Conservation (phyloP, 2,329 filamentous ascomycete species). For the Pseudogymnoascus sp. region DNA sequence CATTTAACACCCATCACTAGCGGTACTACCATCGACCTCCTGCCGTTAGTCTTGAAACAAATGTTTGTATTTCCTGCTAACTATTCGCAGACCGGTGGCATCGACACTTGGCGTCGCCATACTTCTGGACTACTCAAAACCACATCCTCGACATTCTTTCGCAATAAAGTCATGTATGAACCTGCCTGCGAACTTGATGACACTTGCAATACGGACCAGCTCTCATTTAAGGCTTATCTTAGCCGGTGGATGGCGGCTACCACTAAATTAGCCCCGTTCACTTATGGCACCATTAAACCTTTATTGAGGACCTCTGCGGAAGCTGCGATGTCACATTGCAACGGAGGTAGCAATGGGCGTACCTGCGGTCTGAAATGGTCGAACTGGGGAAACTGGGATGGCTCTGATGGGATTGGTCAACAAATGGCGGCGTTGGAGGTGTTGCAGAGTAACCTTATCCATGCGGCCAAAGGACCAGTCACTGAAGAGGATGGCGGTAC, state of each 20-base stretch:
- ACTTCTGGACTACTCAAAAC: conserved; percentile 50
- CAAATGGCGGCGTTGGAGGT: conserved; percentile 65
- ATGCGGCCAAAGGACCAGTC: conserved; percentile 34
- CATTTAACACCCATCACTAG: background rate
- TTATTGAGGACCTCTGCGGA: conserved; percentile 46
- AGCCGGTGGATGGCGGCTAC: conserved; percentile 55
- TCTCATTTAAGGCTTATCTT: conserved; percentile 58
- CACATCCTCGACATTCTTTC: conserved; percentile 48
- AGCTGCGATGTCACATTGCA: conserved; percentile 53
- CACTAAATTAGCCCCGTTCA: conserved; percentile 58
- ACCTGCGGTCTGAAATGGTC: conserved; percentile 58
- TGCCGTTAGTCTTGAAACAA: background rate
- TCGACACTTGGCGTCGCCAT: conserved; percentile 49
- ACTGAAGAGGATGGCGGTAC: conserved; percentile 52
- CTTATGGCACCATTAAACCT: conserved; percentile 44
- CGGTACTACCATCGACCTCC: background rate
- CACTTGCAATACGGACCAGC: conserved; percentile 55
- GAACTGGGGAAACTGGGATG: conserved; percentile 47
- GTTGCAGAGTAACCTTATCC: conserved; percentile 53
- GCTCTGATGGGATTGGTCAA: conserved; percentile 56
- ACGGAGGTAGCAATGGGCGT: conserved; percentile 47
- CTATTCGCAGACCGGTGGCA: conserved; percentile 36
- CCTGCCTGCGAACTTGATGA: conserved; percentile 56
- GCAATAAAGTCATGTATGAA: conserved; percentile 56
- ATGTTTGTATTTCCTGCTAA: background rate